Evolutionary conservation across 768 basidiomycete species (phyloP).

Genomic region (Amanita phalloides): DNA sequence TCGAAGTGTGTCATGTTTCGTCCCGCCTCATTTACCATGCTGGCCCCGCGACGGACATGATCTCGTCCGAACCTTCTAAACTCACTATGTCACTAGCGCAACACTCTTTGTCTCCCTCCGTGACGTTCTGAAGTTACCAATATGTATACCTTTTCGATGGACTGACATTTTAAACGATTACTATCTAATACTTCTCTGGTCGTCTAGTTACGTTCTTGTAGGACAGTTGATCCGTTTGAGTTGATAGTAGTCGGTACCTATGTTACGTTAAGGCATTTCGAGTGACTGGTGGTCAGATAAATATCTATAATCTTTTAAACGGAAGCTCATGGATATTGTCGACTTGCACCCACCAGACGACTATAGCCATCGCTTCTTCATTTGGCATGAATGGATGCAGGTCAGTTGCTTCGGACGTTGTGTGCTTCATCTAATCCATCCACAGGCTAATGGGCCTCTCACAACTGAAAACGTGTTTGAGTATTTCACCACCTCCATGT

Average conservation of each 20-base stretch:
- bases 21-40: slow-evolving; percentile 38
- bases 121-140: background rate
- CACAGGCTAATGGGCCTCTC: slow-evolving; percentile 67
- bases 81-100: slow-evolving; percentile 8
- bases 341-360: slow-evolving; percentile 78
- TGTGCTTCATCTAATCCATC: slow-evolving; percentile 2
- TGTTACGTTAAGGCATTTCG: too few species aligned
- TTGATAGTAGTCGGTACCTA: background rate
- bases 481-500: slow-evolving; percentile 86
- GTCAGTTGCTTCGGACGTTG: slow-evolving; percentile 21
- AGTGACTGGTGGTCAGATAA: too few species aligned
- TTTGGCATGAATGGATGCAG: slow-evolving; percentile 89
- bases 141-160: slow-evolving; percentile 2
- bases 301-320: too few species aligned
- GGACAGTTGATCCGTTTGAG: background rate
- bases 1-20: slow-evolving; percentile 52
- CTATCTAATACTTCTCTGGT: background rate
- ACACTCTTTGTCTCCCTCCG: background rate
- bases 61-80: slow-evolving; percentile 35
- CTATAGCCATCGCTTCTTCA: slow-evolving; percentile 75
- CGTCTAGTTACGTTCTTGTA: background rate
- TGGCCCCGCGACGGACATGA: slow-evolving; percentile 60
- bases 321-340: slow-evolving; percentile 27
- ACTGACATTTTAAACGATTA: slow-evolving; percentile 3
- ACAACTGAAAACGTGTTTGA: slow-evolving; percentile 75